A percentile compares a stretch with the other conserved stretches of the same genome.
Evolutionary conservation across 306 rosid species (phyloP).

Genomic region (Pueraria montana): DNA sequence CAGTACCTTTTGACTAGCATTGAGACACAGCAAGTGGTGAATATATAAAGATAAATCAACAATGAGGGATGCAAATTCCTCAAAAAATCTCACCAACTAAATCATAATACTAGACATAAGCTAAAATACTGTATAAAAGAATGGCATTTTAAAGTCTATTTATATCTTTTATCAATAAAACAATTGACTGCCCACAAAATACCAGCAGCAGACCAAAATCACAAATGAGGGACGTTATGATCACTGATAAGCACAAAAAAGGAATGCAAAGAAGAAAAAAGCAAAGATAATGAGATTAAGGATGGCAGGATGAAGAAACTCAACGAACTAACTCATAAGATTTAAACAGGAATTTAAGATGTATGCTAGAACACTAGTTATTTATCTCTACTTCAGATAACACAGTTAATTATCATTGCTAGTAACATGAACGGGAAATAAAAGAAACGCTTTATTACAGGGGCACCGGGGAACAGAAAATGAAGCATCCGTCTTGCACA

Average conservation of each 20-base stretch:
- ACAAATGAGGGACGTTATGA: not conserved
- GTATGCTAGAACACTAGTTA: not conserved
- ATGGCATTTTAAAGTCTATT: not conserved
- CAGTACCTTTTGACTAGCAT: not conserved
- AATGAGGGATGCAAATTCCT: not conserved
- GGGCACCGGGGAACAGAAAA: not conserved
- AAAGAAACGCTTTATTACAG: not conserved
- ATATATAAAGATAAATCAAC: conserved; percentile 18
- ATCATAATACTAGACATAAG: conserved; percentile 1
- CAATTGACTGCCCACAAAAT: not conserved
- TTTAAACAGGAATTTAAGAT: conserved; percentile 1
- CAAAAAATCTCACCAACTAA: not conserved
- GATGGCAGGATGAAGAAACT: conserved; percentile 3
- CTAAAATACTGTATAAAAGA: not conserved
- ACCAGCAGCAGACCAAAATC: conserved; percentile 22
- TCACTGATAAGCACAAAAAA: not conserved
- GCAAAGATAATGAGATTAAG: not conserved
- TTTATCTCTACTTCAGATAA: not conserved
- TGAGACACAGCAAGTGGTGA: not conserved
- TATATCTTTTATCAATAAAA: not conserved
- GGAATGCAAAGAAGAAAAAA: not conserved
- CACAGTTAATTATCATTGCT: not conserved
- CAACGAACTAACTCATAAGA: not conserved
- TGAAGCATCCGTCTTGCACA: conserved; percentile 6
- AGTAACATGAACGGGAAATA: conserved; percentile 12